Evolutionary conservation across 169 alveolate species (phyloP), one percentile per base, ranked within the genome.

Genomic region (Cryptosporidium tyzzeri): DNA sequence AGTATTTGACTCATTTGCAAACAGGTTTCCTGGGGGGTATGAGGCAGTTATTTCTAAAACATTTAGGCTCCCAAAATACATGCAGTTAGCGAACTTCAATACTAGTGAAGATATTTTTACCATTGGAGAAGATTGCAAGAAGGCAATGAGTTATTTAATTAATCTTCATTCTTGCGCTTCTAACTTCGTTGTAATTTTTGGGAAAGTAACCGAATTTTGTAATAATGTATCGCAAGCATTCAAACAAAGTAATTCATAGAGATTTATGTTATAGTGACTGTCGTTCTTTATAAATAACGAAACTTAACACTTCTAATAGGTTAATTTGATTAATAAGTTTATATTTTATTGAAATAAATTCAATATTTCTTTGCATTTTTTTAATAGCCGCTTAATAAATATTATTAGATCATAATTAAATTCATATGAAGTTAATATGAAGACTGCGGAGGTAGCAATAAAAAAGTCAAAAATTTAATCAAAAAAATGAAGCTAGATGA

Each of bases 31-130:
- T 1, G 89, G 89, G 7, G 89, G 89, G 9, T 59, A 39, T 65
- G 58, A 48, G 26, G 8, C 10, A n/a, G 73, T 53, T 10, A 41
- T 80, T 23, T 39, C 80, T 10, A 26, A 80, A 44, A 65, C 75
- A 62, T 80, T 80, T 21, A 41, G 35, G 31, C 55, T 80, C 12
- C 89, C 89, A 0, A 80, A 62, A 18, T 80, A 80, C 21, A 80
- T 80, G 89, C 89, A 80, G 29, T 51, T 80, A 39, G 89, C 80
- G 8, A 50, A 80, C 29, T 80, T 80, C 31, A 65, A 80, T 39
- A 80, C 68, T 37, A 65, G 75, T 44, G 50, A 80, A n/a, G 68
- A 62, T 6, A 37, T 62, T 3, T 48, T 80, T 26, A 23, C 89
- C 2, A 26, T 80, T 80, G 69, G 18, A 62, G 89, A 80, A 21